Base-by-base conservation (phyloP, 345 rosid genomes). In the Camelina hispida region DNA sequence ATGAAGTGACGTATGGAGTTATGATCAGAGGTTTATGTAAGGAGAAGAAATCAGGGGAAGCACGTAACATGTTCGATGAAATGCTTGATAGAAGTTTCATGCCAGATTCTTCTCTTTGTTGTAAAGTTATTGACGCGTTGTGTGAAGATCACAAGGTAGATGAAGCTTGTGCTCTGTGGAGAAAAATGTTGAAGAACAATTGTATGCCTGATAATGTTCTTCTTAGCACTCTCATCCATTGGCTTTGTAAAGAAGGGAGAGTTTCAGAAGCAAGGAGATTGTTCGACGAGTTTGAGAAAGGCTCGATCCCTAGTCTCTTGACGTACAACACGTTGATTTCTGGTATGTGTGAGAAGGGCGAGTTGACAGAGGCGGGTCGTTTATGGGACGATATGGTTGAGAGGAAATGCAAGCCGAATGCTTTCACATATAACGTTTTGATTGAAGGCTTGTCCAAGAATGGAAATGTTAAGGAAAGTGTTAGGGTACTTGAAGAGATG, bases 331-430 rank as follows among this genome's bases (percentile, higher is more conserved):
- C 89, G 0, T 79, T 91, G 72, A 89, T 93, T 43, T 78, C 88
- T 0, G 98, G 97, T 30, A 82, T 91, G 90, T 91, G 95, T 66
- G 96, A 91, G 80, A 79, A 72, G 35, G 91, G 89, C 1, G 90
- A 87, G 77, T 72, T 93, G 79, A 81, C 75, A 10, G 91, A 91
- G 80, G 93, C 88, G 0, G 94, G 90, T 71, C 82, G 77, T 65
- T 60, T 93, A 74, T 89, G 98, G 97, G 97, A 93, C 72, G 85
- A 86, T 50, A 93, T 93, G 98, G 83, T 86, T 58, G 97, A 93
- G 82, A 93, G 86, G 76, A 85, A 87, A 10, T 82, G 86, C 61
- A 80, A 68, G 75, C 96, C 93, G 1, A 91, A 86, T 79, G 96
- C 91, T 43, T 88, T 93, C 56, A 86, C 94, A 0, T 88, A 87